Conservation (phyloP, 306 rosid genomes). For the Sindora glabra region DNA sequence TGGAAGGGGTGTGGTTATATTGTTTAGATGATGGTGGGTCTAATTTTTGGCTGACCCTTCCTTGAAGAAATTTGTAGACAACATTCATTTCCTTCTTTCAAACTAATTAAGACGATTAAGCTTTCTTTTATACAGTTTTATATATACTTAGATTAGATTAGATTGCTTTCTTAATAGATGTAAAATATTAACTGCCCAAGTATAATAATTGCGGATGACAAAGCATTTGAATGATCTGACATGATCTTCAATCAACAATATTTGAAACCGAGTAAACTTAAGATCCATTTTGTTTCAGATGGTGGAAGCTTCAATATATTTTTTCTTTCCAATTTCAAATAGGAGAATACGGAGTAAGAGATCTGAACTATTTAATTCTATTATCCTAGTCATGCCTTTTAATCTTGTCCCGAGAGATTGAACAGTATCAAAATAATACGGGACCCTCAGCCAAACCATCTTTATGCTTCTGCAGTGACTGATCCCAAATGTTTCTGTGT, state of each 20-base stretch:
- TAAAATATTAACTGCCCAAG: neutral
- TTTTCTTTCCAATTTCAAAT: too few species aligned
- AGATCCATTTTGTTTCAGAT: neutral
- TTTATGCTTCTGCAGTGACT: neutral
- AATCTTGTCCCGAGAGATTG: too few species aligned
- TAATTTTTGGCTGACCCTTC: too few species aligned
- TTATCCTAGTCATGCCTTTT: too few species aligned
- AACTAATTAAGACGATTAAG: neutral
- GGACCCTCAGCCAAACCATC: too few species aligned
- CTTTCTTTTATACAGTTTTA: slow-evolving; percentile 1
- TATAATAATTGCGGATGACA: neutral
- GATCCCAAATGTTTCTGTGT: neutral
- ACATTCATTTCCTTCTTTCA: neutral
- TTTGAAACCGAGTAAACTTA: too few species aligned
- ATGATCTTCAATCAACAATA: neutral
- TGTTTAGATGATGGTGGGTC: too few species aligned
- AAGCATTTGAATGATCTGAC: neutral
- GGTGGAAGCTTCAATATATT: too few species aligned
- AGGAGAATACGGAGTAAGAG: too few species aligned
- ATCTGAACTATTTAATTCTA: too few species aligned
- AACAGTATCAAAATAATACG: too few species aligned
- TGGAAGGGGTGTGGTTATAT: neutral
- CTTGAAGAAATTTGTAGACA: neutral
- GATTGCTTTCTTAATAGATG: neutral
- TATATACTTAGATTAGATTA: neutral